Evolutionary conservation across 768 basidiomycete species (phyloP).

Genomic region (Pisolithus tinctorius): DNA sequence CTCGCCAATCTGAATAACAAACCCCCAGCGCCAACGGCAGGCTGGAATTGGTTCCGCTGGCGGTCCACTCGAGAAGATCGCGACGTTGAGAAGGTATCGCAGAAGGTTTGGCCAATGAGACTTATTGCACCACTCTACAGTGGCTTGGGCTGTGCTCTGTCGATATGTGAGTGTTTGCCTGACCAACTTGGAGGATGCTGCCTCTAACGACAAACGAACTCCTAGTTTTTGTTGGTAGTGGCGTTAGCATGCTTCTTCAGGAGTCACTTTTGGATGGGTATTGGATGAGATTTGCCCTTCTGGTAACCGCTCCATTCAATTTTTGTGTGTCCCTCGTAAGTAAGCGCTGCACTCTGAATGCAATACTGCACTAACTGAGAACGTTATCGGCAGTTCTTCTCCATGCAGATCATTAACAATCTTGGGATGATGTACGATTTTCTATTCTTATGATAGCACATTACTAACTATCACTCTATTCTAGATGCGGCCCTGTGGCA

Average conservation of each 20-base stretch:
- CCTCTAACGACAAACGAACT: conserved; percentile 1
- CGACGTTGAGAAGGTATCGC: conserved; percentile 48
- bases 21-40: not conserved
- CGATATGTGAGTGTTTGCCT: conserved; percentile 46
- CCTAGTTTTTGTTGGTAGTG: conserved; percentile 64
- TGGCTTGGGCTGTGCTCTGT: conserved; percentile 61
- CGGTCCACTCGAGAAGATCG: conserved; percentile 37
- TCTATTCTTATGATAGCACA: not conserved
- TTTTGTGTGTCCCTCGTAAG: conserved; percentile 71
- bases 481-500: conserved; percentile 72
- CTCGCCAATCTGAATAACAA: not conserved
- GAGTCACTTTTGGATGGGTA: conserved; percentile 65
- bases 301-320: conserved; percentile 61
- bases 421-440: conserved; percentile 54
- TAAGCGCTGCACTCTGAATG: conserved; percentile 3
- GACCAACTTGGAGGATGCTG: not conserved
- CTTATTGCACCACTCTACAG: conserved; percentile 69
- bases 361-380: not conserved
- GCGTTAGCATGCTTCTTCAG: conserved; percentile 48
- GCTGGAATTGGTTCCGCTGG: conserved; percentile 32
- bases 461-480: conserved; percentile 1
- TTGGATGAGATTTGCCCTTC: conserved; percentile 57
- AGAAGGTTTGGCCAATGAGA: conserved; percentile 41
- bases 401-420: conserved; percentile 60
- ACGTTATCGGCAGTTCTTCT: conserved; percentile 52